Conservation (phyloP, 768 basidiomycete genomes). For the Lactarius pseudohatsudake region DNA sequence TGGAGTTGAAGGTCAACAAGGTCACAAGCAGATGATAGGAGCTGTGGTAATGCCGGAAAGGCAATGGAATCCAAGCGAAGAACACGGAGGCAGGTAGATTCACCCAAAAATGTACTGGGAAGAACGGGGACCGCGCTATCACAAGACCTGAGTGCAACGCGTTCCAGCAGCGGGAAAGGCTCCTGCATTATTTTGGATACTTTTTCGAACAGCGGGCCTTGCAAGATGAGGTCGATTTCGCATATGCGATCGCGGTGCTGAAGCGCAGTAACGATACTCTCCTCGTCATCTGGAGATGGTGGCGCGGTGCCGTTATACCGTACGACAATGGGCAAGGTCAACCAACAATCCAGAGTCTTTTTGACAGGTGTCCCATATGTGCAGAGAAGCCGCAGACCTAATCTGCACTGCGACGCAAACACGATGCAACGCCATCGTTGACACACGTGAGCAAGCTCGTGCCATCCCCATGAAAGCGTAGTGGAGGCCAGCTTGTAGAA, state of each 20-base stretch:
- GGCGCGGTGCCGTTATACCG: not conserved
- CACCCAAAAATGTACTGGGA: constrained; percentile 3
- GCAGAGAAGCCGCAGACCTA: constrained; percentile 14
- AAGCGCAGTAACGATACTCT: constrained; percentile 7
- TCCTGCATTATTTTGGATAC: not conserved
- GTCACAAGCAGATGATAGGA: not conserved
- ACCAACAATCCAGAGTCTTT: constrained; percentile 11
- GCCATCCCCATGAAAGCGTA: constrained; percentile 5
- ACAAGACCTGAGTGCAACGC: not conserved
- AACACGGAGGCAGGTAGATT: not conserved
- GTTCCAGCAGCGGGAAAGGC: constrained; percentile 1
- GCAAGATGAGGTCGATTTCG: constrained; percentile 2
- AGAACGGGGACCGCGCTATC: not conserved
- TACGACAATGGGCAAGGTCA: constrained; percentile 3
- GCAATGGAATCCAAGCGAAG: not conserved
- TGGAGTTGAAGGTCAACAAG: constrained; percentile 11
- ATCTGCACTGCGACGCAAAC: constrained; percentile 6
- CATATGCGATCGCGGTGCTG: constrained; percentile 9
- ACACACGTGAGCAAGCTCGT: constrained; percentile 8
- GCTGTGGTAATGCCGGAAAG: not conserved
- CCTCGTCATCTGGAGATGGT: not conserved
- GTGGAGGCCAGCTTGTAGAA: constrained; percentile 7
- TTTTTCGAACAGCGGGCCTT: not conserved
- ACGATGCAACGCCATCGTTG: constrained; percentile 8
- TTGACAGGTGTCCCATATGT: constrained; percentile 5